Conservation (phyloP, 495 filamentous ascomycete species). For the Hypoxylon trugodes region DNA sequence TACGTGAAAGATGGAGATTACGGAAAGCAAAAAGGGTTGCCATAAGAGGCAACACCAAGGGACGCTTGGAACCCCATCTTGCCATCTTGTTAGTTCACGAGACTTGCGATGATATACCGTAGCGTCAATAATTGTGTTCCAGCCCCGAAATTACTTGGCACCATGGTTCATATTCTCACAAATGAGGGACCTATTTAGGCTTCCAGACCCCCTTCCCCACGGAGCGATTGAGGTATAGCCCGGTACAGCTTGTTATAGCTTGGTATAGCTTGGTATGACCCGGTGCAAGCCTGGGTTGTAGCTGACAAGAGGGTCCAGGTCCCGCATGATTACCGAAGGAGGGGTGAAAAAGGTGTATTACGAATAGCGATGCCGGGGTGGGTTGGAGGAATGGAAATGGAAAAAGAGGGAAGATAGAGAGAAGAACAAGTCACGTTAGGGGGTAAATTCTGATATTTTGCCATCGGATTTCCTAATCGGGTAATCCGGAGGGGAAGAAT, state of each 20-base stretch:
- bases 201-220: conserved; percentile 35
- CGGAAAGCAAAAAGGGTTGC: conserved; percentile 29
- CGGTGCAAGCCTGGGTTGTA: too few species aligned
- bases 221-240: conserved; percentile 19
- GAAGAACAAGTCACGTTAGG: conserved; percentile 23
- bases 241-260: too few species aligned
- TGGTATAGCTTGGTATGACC: too few species aligned
- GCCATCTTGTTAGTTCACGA: conserved; percentile 17
- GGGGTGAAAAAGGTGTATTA: conserved; percentile 26
- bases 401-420: too few species aligned
- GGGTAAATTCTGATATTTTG: conserved; percentile 36
- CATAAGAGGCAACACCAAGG: conserved; percentile 34
- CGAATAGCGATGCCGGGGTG: conserved; percentile 36
- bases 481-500: conserved; percentile 33
- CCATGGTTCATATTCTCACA: conserved; percentile 19
- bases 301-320: conserved; percentile 19
- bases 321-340: conserved; percentile 38
- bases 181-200: conserved; percentile 26
- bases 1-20: conserved; percentile 32
- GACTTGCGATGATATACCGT: conserved; percentile 26
- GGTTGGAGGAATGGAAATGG: too few species aligned
- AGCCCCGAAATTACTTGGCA: conserved; percentile 33
- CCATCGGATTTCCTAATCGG: conserved; percentile 42
- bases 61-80: conserved; percentile 18
- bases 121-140: conserved; percentile 10